phyloP scores from a whole-genome alignment of 768 basidiomycete species.

The Tephrocybe sp. region DNA sequence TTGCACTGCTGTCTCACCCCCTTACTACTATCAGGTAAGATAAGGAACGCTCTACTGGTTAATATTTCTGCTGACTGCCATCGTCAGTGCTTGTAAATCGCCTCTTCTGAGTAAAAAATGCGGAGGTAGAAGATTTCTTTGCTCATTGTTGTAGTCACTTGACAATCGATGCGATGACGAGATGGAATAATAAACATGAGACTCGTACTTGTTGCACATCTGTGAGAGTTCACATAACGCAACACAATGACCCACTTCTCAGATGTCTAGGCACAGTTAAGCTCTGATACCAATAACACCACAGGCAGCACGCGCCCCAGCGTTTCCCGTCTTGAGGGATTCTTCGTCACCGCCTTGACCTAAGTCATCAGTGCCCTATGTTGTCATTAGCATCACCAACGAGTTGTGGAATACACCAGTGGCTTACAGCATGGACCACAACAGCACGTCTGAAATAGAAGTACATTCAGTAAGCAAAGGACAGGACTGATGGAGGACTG shows the following conservation, averaged over 20 bases:
- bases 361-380: constrained; percentile 71
- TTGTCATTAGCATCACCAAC: constrained; percentile 3
- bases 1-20: constrained; percentile 48
- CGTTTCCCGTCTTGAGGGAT: constrained; percentile 77
- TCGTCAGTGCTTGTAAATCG: constrained; percentile 22
- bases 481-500: constrained; percentile 19
- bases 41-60: neutral
- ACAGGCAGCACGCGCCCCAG: constrained; percentile 76
- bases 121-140: no score
- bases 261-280: neutral
- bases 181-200: no score
- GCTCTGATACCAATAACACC: constrained; percentile 66
- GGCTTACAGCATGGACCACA: constrained; percentile 68
- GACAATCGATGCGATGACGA: no score
- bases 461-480: neutral
- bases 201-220: no score
- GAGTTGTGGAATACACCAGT: constrained; percentile 6
- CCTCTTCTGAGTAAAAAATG: no score
- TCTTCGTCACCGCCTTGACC: constrained; percentile 69
- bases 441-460: constrained; percentile 53
- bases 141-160: no score
- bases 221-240: no score
- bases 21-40: constrained; percentile 54
- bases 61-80: neutral
- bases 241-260: no score